Evolutionary conservation across 495 filamentous ascomycete species (phyloP).

Genomic region (Trichocladium uniseriatum): DNA sequence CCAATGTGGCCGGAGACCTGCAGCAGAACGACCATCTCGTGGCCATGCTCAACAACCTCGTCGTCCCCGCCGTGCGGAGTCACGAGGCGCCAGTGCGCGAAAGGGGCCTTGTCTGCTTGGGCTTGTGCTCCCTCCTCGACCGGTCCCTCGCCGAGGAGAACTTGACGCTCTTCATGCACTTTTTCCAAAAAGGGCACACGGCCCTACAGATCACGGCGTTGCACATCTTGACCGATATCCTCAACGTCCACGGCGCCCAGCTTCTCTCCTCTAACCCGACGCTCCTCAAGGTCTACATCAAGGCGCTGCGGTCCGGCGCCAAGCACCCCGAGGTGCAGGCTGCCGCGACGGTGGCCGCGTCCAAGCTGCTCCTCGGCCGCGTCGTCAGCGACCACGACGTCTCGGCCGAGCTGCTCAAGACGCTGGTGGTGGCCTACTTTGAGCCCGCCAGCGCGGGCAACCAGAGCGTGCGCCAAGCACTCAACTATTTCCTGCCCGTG

Average conservation of each 20-base stretch:
- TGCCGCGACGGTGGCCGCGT: slow-evolving; percentile 69
- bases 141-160: slow-evolving; percentile 89
- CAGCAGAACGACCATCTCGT: slow-evolving; percentile 82
- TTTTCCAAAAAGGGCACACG: slow-evolving; percentile 86
- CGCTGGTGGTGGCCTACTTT: slow-evolving; percentile 78
- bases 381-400: slow-evolving; percentile 48
- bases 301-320: slow-evolving; percentile 60
- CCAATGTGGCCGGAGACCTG: slow-evolving; percentile 76
- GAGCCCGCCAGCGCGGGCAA: slow-evolving; percentile 77
- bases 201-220: slow-evolving; percentile 80
- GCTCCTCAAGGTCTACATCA: slow-evolving; percentile 67
- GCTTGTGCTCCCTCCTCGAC: slow-evolving; percentile 84
- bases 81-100: slow-evolving; percentile 91
- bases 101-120: slow-evolving; percentile 77
- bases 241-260: slow-evolving; percentile 74
- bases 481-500: slow-evolving; percentile 93
- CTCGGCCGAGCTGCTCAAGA: slow-evolving; percentile 64
- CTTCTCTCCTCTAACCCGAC: slow-evolving; percentile 50
- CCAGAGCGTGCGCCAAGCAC: slow-evolving; percentile 75
- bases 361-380: slow-evolving; percentile 76
- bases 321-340: slow-evolving; percentile 67
- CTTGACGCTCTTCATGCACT: slow-evolving; percentile 87
- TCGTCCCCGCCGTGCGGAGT: slow-evolving; percentile 86
- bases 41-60: slow-evolving; percentile 91
- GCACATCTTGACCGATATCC: slow-evolving; percentile 88